A percentile compares a stretch with the other conserved stretches of the same genome.
Conservation (phyloP, 202 grass and related monocot genomes). For the Eragrostis tef region DNA sequence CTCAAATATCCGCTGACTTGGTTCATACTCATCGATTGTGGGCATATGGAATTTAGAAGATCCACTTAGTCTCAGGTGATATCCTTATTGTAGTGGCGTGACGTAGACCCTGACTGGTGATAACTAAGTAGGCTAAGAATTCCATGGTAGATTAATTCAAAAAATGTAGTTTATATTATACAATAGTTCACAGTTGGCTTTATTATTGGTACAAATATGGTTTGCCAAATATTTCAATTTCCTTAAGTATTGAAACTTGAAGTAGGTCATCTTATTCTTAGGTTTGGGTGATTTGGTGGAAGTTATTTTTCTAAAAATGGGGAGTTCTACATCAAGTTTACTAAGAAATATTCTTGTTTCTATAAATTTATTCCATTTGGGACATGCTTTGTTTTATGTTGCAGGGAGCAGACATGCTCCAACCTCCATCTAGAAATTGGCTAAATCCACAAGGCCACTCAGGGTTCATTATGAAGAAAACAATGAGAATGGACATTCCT, state of each 20-base stretch:
- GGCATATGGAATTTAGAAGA: too few relatives aligned
- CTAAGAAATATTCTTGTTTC: background rate
- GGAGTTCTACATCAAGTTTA: background rate
- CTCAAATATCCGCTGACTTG: too few relatives aligned
- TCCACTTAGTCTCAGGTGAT: too few relatives aligned
- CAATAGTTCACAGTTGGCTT: too few relatives aligned
- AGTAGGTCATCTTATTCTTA: background rate
- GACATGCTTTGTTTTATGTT: constrained; percentile 5
- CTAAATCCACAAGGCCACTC: constrained; percentile 37
- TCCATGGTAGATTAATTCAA: too few relatives aligned
- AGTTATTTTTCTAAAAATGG: background rate
- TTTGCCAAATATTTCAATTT: background rate
- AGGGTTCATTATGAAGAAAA: constrained; percentile 50
- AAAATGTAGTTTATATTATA: too few relatives aligned
- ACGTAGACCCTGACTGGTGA: too few relatives aligned
- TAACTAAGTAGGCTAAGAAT: too few relatives aligned
- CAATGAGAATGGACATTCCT: constrained; percentile 52
- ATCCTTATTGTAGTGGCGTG: too few relatives aligned
- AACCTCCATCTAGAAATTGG: constrained; percentile 45
- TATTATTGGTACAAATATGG: too few relatives aligned
- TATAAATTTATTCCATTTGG: background rate
- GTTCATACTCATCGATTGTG: too few relatives aligned
- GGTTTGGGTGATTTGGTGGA: background rate
- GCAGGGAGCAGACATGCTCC: constrained; percentile 37
- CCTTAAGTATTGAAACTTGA: background rate